Evolutionary conservation across 768 basidiomycete genomes (phyloP).

Genomic region (Sarcodon aspratus): DNA sequence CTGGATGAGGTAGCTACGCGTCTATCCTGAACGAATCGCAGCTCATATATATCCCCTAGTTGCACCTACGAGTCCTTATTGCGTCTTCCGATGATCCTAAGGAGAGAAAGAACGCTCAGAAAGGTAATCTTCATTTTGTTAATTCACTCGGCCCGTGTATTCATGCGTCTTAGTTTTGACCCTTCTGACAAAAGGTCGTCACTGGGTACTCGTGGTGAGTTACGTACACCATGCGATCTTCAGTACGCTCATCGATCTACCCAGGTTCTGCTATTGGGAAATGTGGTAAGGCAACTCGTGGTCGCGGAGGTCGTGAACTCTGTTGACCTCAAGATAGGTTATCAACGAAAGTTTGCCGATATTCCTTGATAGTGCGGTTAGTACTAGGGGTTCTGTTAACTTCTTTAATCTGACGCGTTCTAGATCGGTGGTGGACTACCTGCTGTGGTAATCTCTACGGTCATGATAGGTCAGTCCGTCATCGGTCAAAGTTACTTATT

Average conservation of each 20-base stretch:
- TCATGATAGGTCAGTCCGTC: conserved; percentile 43
- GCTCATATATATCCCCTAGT: conserved; percentile 5
- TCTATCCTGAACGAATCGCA: too few relatives aligned
- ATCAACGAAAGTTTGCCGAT: conserved; percentile 79
- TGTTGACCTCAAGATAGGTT: conserved; percentile 29
- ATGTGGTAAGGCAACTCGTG: conserved; percentile 48
- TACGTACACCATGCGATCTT: conserved; percentile 5
- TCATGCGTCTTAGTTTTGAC: conserved; percentile 25
- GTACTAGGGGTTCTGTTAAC: neutral
- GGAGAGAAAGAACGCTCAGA: conserved; percentile 61
- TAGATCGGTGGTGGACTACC: conserved; percentile 60
- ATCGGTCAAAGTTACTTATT: neutral
- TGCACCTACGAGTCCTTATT: conserved; percentile 79
- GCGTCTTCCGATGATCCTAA: conserved; percentile 64
- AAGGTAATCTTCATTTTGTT: conserved; percentile 29
- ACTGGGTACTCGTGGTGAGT: conserved; percentile 84
- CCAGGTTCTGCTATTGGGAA: conserved; percentile 77
- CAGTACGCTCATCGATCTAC: neutral
- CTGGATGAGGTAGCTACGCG: conserved; percentile 45
- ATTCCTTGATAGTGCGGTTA: conserved; percentile 62
- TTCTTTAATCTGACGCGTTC: neutral
- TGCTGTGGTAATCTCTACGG: conserved; percentile 70
- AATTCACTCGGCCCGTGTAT: neutral
- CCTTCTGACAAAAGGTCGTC: conserved; percentile 38
- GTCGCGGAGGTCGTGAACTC: neutral